phyloP scores from a whole-genome alignment of 306 rosid species.

The Malus fusca region DNA sequence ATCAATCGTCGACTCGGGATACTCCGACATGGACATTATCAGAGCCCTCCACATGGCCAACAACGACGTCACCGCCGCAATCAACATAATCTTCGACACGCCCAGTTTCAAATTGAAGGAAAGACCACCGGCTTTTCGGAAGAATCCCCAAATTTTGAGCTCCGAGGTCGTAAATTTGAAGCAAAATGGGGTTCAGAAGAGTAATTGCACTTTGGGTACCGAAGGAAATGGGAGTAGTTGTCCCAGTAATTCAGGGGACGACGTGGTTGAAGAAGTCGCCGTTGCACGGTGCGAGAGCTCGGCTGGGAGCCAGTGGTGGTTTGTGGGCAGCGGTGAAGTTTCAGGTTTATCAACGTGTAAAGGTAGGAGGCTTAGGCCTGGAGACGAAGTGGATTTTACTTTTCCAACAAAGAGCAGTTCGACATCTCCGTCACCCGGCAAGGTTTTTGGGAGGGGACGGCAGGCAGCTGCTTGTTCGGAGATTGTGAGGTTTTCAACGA shows the following conservation, averaged over 20 bases:
- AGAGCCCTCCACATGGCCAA: constrained; percentile 90
- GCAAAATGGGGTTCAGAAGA: constrained; percentile 1
- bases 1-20: constrained; percentile 64
- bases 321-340: constrained; percentile 54
- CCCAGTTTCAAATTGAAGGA: constrained; percentile 32
- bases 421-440: constrained; percentile 45
- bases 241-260: constrained; percentile 14
- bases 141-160: constrained; percentile 10
- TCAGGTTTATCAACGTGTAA: constrained; percentile 73
- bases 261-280: not conserved
- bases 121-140: constrained; percentile 5
- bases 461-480: constrained; percentile 53
- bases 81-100: constrained; percentile 70
- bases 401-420: constrained; percentile 42
- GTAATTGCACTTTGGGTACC: not conserved
- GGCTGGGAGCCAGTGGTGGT: constrained; percentile 61
- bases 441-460: constrained; percentile 54
- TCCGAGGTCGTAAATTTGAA: constrained; percentile 16
- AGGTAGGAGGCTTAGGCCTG: constrained; percentile 61
- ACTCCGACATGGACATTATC: constrained; percentile 77
- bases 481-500: constrained; percentile 74
- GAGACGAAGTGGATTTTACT: constrained; percentile 60
- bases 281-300: constrained; percentile 16
- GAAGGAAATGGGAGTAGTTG: constrained; percentile 17
- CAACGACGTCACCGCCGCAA: constrained; percentile 85